Conservation (phyloP, 2,329 filamentous ascomycete genomes). For the Elsinoe ampelina region DNA sequence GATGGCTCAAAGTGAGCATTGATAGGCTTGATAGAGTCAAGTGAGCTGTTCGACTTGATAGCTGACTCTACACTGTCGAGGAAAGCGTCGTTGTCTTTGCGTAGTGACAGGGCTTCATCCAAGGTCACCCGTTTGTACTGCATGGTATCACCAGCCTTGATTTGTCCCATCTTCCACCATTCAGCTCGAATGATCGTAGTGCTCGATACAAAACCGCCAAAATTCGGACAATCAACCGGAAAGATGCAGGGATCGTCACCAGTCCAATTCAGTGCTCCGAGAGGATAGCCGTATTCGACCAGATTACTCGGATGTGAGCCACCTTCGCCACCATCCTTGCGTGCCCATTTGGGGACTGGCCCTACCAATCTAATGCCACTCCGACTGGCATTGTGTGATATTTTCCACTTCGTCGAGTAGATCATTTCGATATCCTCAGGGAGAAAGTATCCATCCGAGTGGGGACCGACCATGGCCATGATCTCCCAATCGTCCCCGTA, state of each 20-base stretch:
- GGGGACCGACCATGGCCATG: slow-evolving; percentile 47
- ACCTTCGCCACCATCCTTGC: slow-evolving; percentile 52
- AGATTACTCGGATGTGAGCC: slow-evolving; percentile 48
- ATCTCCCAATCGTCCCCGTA: slow-evolving; percentile 46
- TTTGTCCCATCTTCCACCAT: slow-evolving; percentile 53
- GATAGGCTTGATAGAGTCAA: slow-evolving; percentile 28
- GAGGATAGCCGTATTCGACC: slow-evolving; percentile 51
- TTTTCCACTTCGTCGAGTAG: slow-evolving; percentile 49
- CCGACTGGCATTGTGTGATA: slow-evolving; percentile 52
- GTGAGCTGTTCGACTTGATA: slow-evolving; percentile 27
- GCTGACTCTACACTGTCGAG: slow-evolving; percentile 35
- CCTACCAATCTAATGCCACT: slow-evolving; percentile 53
- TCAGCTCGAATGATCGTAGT: slow-evolving; percentile 49
- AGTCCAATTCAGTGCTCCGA: slow-evolving; percentile 52
- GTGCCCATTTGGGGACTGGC: slow-evolving; percentile 49
- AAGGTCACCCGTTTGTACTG: slow-evolving; percentile 43
- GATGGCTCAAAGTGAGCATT: slow-evolving; percentile 18
- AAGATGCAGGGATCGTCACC: slow-evolving; percentile 54
- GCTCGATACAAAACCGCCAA: slow-evolving; percentile 51
- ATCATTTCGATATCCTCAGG: slow-evolving; percentile 47
- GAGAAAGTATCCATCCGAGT: slow-evolving; percentile 45
- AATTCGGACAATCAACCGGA: slow-evolving; percentile 49
- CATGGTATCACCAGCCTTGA: slow-evolving; percentile 50
- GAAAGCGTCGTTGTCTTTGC: slow-evolving; percentile 37
- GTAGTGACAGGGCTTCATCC: slow-evolving; percentile 41